Conservation (phyloP, 768 basidiomycete species). For the Lactarius psammicola region DNA sequence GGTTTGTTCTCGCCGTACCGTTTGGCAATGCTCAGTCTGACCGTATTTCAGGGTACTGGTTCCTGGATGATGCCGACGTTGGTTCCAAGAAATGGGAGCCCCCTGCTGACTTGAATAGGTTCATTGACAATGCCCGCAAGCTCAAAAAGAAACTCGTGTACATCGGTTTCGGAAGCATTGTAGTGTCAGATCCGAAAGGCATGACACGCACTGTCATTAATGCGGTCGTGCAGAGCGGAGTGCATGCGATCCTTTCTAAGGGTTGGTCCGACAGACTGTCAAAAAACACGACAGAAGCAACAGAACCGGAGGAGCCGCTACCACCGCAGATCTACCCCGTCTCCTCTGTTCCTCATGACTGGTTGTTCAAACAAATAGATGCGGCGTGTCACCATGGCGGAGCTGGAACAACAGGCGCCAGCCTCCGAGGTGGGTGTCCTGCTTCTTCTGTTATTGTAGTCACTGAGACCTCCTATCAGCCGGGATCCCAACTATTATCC, state of each 20-base stretch:
- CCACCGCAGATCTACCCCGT: conserved; percentile 82
- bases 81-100: conserved; percentile 88
- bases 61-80: conserved; percentile 90
- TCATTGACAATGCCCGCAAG: conserved; percentile 76
- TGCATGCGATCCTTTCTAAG: conserved; percentile 92
- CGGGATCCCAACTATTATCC: conserved; percentile 93
- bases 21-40: conserved; percentile 6
- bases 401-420: conserved; percentile 94
- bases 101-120: conserved; percentile 72
- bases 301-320: conserved; percentile 65
- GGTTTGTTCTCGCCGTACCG: conserved; percentile 42
- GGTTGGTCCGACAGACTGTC: conserved; percentile 94
- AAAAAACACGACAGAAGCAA: conserved; percentile 54
- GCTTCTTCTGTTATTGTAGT: neutral
- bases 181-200: conserved; percentile 89
- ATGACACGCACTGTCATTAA: conserved; percentile 93
- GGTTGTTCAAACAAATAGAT: conserved; percentile 91
- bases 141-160: conserved; percentile 89
- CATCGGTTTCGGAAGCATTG: conserved; percentile 96
- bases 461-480: conserved; percentile 43
- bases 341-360: conserved; percentile 88
- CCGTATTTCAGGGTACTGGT: conserved; percentile 80
- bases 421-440: conserved; percentile 67
- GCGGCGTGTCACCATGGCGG: conserved; percentile 99
- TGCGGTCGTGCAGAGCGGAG: conserved; percentile 81